Conservation (phyloP, 768 basidiomycete genomes). For the Pleurotus djamor region DNA sequence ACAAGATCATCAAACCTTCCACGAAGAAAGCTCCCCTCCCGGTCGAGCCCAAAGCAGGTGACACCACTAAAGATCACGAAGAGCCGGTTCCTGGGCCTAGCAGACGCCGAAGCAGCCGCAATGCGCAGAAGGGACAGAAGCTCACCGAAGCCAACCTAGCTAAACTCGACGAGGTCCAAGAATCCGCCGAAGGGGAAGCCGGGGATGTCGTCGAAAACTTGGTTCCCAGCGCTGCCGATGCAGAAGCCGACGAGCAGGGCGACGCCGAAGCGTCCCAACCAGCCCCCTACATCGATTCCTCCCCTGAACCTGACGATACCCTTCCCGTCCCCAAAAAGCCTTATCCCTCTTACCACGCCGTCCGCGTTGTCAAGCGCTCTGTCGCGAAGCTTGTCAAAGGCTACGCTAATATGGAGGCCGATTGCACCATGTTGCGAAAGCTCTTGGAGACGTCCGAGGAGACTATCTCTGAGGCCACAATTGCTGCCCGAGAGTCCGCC, state of each 20-base stretch:
- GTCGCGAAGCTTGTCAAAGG: constrained; percentile 13
- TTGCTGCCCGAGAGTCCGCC: constrained; percentile 11
- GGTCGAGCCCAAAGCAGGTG: neutral
- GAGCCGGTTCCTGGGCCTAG: neutral
- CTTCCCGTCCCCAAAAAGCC: neutral
- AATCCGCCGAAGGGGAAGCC: neutral
- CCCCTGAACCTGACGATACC: neutral
- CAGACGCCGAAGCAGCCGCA: neutral
- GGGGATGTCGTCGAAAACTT: neutral
- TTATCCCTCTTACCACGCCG: constrained; percentile 14
- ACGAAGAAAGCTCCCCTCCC: neutral
- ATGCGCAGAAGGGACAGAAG: neutral
- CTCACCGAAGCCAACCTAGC: neutral
- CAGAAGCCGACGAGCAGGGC: no score
- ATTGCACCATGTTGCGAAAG: constrained; percentile 14
- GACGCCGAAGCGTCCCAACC: no score
- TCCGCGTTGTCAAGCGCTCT: constrained; percentile 15
- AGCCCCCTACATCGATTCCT: neutral
- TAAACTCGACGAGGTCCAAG: neutral
- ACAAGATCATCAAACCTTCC: neutral
- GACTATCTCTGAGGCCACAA: constrained; percentile 3
- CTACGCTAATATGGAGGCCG: constrained; percentile 8
- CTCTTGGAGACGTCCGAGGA: constrained; percentile 11
- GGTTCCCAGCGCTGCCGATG: no score
- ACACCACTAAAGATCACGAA: neutral